These are phyloP conservation scores for Termitomyces sp. DNA, from an alignment of 768 basidiomycete genomes.

Conservation along the genomic window DNA sequence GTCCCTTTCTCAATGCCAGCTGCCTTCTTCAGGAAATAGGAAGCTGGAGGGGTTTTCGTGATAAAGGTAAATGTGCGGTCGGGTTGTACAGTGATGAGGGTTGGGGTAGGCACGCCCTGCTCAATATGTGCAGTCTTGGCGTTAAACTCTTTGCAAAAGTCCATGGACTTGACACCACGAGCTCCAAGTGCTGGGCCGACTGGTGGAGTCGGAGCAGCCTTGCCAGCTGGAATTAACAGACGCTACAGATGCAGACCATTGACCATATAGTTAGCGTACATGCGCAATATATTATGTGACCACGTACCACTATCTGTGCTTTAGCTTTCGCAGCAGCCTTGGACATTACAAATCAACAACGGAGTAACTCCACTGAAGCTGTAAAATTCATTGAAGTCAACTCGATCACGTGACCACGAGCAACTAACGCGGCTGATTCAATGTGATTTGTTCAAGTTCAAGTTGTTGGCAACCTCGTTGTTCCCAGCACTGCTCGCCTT, in stretches of 20 bases:
- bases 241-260: constrained; percentile 43
- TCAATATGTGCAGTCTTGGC: constrained; percentile 89
- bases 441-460: no score
- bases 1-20: constrained; percentile 90
- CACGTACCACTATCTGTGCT: constrained; percentile 74
- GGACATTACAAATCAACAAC: constrained; percentile 48
- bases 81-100: constrained; percentile 89
- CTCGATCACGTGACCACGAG: constrained; percentile 6
- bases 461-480: not conserved
- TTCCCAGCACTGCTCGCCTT: not conserved
- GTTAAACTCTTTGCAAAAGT: constrained; percentile 99
- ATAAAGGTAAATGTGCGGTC: constrained; percentile 94
- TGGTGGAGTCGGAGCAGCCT: constrained; percentile 93
- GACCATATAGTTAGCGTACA: constrained; percentile 9
- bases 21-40: constrained; percentile 89
- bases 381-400: no score
- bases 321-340: constrained; percentile 58
- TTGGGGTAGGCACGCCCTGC: constrained; percentile 84
- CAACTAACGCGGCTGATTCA: no score
- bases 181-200: constrained; percentile 98
- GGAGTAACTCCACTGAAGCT: no score
- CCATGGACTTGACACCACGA: constrained; percentile 98
- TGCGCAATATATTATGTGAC: not conserved
- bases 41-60: constrained; percentile 86
- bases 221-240: constrained; percentile 86